Percentiles rank a stretch among this genome's conserved stretches.
Conservation (phyloP, 1,284 basidiomycete species). For the Puccinia coronata region DNA sequence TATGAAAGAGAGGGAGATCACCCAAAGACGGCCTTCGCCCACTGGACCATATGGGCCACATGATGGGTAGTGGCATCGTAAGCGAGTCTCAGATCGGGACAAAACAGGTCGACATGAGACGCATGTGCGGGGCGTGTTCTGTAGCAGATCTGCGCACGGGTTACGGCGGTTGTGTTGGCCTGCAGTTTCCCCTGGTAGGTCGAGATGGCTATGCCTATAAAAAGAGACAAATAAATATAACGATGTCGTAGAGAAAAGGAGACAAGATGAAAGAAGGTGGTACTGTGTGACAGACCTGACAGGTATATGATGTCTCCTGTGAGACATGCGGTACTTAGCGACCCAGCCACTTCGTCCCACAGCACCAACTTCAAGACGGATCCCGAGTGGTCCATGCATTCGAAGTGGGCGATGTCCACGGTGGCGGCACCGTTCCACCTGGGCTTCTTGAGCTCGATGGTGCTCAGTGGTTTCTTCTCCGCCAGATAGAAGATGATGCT, state of each 20-base stretch:
- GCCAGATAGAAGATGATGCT: slow-evolving; percentile 26
- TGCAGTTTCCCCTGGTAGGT: slow-evolving; percentile 29
- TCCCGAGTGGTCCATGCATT: slow-evolving; percentile 44
- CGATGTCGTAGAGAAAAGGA: background rate
- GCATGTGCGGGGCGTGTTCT: slow-evolving; percentile 5
- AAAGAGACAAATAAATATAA: background rate
- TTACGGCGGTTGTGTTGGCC: slow-evolving; percentile 18
- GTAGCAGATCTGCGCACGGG: slow-evolving; percentile 44
- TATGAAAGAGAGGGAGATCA: background rate
- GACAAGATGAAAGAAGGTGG: background rate
- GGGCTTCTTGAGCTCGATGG: slow-evolving; percentile 34
- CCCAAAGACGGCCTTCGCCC: slow-evolving; percentile 11
- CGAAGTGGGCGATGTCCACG: slow-evolving; percentile 30
- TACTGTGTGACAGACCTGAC: slow-evolving; percentile 36
- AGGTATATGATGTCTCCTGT: slow-evolving; percentile 41
- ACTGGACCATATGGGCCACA: slow-evolving; percentile 27
- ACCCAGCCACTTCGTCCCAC: slow-evolving; percentile 42
- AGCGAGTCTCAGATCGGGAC: slow-evolving; percentile 30
- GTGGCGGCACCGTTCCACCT: slow-evolving; percentile 11
- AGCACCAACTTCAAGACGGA: slow-evolving; percentile 18
- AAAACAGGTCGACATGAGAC: slow-evolving; percentile 10
- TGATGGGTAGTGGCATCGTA: slow-evolving; percentile 40
- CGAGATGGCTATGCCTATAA: slow-evolving; percentile 28
- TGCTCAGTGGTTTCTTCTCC: slow-evolving; percentile 8
- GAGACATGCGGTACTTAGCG: slow-evolving; percentile 23